Evolutionary conservation across 176 grass and related monocot genomes (phyloP).

Genomic region (Leersia perrieri): DNA sequence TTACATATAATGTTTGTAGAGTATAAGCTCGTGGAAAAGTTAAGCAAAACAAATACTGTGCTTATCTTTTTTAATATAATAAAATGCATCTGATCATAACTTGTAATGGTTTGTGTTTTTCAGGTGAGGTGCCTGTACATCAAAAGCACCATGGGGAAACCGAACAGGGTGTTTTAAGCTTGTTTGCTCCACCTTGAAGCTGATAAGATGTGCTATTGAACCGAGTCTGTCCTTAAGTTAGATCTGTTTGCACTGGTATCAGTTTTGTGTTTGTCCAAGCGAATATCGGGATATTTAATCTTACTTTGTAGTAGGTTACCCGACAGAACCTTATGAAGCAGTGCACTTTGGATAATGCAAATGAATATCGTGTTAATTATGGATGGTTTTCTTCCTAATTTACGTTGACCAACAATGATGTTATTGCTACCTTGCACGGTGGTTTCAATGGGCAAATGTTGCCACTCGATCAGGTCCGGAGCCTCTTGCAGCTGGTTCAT

Average conservation of each 20-base stretch:
- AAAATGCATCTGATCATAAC: background rate
- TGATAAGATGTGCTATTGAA: background rate
- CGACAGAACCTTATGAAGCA: background rate
- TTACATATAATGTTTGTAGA: background rate
- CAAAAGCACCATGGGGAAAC: constrained; percentile 99
- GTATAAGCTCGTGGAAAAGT: background rate
- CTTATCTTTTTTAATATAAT: background rate
- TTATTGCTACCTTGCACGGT: background rate
- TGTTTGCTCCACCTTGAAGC: background rate
- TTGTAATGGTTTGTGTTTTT: background rate
- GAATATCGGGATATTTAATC: constrained; percentile 3
- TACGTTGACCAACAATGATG: background rate
- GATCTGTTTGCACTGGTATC: constrained; percentile 16
- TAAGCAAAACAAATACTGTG: background rate
- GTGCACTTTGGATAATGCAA: background rate
- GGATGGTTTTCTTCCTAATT: background rate
- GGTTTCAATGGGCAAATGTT: background rate
- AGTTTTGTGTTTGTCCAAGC: constrained; percentile 15
- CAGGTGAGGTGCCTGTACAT: constrained; percentile 95
- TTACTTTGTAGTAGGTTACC: background rate
- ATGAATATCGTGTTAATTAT: background rate
- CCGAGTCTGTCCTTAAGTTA: constrained; percentile 18
- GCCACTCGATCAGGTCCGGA: too few species aligned
- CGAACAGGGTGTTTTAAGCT: constrained; percentile 70
- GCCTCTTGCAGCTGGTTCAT: too few species aligned